These are phyloP conservation scores for Plectosphaerella plurivora DNA, from an alignment of 2,329 filamentous ascomycete species.

Conservation along the genomic window DNA sequence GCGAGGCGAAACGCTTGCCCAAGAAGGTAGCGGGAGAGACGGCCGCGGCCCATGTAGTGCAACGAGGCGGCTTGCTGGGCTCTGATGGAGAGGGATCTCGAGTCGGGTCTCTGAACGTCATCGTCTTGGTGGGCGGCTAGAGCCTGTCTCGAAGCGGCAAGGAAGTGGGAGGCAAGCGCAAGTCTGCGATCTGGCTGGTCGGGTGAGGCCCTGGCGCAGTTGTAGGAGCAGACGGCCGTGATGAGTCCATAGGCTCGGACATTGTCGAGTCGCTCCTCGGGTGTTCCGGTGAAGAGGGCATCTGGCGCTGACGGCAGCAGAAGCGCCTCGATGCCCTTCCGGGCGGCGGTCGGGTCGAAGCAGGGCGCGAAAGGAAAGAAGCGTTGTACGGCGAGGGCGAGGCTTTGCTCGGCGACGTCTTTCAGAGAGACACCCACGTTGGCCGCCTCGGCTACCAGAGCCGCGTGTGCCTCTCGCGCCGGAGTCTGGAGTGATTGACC, in stretches of 20 bases:
- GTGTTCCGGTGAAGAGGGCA: background rate
- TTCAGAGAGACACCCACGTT: background rate
- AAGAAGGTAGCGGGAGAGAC: conserved; percentile 40
- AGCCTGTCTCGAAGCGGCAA: conserved; percentile 31
- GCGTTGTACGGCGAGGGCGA: background rate
- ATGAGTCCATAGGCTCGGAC: conserved; percentile 30
- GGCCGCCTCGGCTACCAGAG: background rate
- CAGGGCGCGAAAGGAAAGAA: background rate
- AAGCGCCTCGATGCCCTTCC: background rate
- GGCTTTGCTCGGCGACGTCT: background rate
- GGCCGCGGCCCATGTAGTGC: conserved; percentile 35
- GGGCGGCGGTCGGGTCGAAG: background rate
- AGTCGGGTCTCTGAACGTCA: conserved; percentile 35
- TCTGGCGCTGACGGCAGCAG: background rate
- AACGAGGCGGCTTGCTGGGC: conserved; percentile 42
- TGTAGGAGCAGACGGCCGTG: conserved; percentile 37
- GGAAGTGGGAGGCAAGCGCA: conserved; percentile 28
- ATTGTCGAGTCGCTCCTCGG: background rate
- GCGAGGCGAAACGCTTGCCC: conserved; percentile 36
- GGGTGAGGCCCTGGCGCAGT: conserved; percentile 34
- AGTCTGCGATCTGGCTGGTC: conserved; percentile 30
- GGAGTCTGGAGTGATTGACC: background rate
- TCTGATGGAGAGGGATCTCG: conserved; percentile 36
- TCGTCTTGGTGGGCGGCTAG: conserved; percentile 32
- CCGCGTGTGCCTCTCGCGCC: background rate